Base-by-base conservation (phyloP, 1,284 basidiomycete species). In the Heterobasidion occidentale region DNA sequence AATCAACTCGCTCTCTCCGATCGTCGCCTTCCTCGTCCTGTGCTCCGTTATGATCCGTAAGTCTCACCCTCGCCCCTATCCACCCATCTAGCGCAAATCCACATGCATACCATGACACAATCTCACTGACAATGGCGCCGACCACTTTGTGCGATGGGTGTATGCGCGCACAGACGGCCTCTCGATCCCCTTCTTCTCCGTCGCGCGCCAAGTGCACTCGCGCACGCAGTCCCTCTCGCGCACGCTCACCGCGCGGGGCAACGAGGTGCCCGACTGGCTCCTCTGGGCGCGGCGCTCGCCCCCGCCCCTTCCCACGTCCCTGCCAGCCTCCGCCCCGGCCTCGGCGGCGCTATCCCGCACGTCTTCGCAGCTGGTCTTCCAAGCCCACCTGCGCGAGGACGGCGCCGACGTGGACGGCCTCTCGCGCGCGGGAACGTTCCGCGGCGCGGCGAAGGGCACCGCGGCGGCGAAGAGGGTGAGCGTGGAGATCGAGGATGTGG, bases 11-110 rank as follows among this genome's bases (percentile, higher is more conserved):
- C 75, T 94, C 14, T 82, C 90, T 59, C 89, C 91, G 1, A 85
- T 95, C 50, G 89, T 93, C 0, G 78, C 88, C 2, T 94, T 94
- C 67, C 72, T 94, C 44, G 91, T 95, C 1, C 74, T 96, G 0
- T 77, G 84, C 2, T 94, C 92, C 1, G 89, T 94, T 60, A 72
- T 92, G 62, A 76, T 87, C 56, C 90, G 88, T 90, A 65, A 66
- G 86, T 42, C 75, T 95, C 6, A 94, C 92, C 3, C 94, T 95
- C 60, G 90, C 72, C 12, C 38, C 12, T 42, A 91, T 1, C 91
- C 91, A 76, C 92, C 94, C 74, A 42, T 42, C 38, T 4, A 12
- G 38, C 38, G 11, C 38, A 9, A 42, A 42, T n/a, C 7, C 11
- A 7, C n/a, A n/a, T 12, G 38, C 11, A 7, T 42, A 12, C 12